phyloP scores from a whole-genome alignment of 2,329 filamentous ascomycete genomes.

The Dactylella cylindrospora region DNA sequence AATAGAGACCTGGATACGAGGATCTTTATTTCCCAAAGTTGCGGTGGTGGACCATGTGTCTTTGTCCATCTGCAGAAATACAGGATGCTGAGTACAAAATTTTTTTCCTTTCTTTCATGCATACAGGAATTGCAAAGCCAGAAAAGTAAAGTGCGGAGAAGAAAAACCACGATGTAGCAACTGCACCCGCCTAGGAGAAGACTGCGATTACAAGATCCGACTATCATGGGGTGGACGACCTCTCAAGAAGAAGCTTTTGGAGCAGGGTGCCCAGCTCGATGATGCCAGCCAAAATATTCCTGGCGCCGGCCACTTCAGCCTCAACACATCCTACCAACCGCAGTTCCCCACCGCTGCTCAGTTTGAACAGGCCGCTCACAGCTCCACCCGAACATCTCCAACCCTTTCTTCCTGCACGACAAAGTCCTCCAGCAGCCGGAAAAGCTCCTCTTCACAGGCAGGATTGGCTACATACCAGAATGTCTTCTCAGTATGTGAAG shows the following conservation, averaged over 20 bases:
- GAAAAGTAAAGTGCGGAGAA: slow-evolving; percentile 49
- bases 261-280: slow-evolving; percentile 48
- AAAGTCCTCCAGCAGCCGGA: slow-evolving; percentile 34
- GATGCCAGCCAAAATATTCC: slow-evolving; percentile 49
- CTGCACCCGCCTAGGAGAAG: slow-evolving; percentile 49
- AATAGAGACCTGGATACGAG: neutral
- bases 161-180: slow-evolving; percentile 49
- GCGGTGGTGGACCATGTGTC: neutral
- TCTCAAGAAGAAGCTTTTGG: slow-evolving; percentile 49
- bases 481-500: slow-evolving; percentile 44
- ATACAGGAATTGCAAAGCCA: slow-evolving; percentile 49
- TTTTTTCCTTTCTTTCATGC: neutral
- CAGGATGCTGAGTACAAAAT: neutral
- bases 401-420: slow-evolving; percentile 37
- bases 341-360: slow-evolving; percentile 48
- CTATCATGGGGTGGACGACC: slow-evolving; percentile 49
- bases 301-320: slow-evolving; percentile 49
- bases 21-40: too few relatives aligned
- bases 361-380: slow-evolving; percentile 46
- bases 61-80: neutral
- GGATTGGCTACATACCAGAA: slow-evolving; percentile 45
- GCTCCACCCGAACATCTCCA: slow-evolving; percentile 38
- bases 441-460: slow-evolving; percentile 41
- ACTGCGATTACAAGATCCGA: slow-evolving; percentile 49
- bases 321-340: slow-evolving; percentile 46